A percentile compares a stretch with the other conserved stretches of the same genome.
phyloP scores from a whole-genome alignment of 192 early-diverging fungal genomes.

The Gryganskiella cystojenkinii region DNA sequence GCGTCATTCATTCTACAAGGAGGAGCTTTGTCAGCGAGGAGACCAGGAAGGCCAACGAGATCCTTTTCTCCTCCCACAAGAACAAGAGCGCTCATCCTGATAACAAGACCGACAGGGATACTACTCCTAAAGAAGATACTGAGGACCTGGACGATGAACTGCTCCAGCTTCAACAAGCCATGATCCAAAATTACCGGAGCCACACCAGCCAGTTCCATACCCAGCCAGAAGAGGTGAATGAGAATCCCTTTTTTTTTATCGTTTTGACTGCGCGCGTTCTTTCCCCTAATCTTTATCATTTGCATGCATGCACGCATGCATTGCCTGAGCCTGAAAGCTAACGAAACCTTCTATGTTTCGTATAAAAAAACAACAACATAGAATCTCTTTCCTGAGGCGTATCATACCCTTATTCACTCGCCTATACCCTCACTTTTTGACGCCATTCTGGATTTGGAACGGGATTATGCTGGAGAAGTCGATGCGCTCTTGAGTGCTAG shows the following conservation, averaged over 20 bases:
- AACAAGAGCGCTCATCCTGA: background rate
- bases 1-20: conserved; percentile 49
- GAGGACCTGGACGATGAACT: conserved; percentile 6
- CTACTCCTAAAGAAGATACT: background rate
- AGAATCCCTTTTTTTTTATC: background rate
- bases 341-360: conserved; percentile 9
- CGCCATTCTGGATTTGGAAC: conserved; percentile 65
- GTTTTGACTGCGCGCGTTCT: background rate
- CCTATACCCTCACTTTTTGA: conserved; percentile 66
- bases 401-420: conserved; percentile 67
- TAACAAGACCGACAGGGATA: background rate
- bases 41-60: conserved; percentile 15
- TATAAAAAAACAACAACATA: conserved; percentile 28
- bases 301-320: no score
- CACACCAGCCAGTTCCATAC: conserved; percentile 59
- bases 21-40: conserved; percentile 22
- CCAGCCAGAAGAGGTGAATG: conserved; percentile 57
- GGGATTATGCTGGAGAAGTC: conserved; percentile 59
- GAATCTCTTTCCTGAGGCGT: conserved; percentile 69
- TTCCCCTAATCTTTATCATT: background rate
- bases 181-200: conserved; percentile 52
- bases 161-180: conserved; percentile 28
- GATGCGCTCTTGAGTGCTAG: conserved; percentile 48
- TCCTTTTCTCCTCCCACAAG: conserved; percentile 1
- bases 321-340: no score